Percentiles rank a stretch among this genome's conserved stretches.
These are phyloP conservation scores for Neltuma alba DNA, from an alignment of 306 rosid genomes.

Conservation along the genomic window DNA sequence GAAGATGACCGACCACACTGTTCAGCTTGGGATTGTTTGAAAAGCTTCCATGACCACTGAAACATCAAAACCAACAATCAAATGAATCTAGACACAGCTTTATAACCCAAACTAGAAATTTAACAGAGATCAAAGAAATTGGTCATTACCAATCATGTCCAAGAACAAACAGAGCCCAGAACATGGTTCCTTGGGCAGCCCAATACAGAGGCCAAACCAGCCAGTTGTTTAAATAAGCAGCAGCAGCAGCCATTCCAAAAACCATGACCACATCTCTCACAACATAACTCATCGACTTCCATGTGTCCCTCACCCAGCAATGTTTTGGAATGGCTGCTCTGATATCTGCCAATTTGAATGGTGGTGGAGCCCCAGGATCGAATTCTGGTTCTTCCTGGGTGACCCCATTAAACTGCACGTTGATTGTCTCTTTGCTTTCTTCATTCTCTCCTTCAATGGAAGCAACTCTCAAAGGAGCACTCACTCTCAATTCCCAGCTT, in stretches of 20 bases:
- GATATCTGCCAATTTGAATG: conserved; percentile 75
- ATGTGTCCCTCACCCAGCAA: conserved; percentile 92
- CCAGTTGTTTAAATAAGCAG: conserved; percentile 79
- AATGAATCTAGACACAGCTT: conserved; percentile 19
- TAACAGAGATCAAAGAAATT: conserved; percentile 20
- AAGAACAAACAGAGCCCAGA: conserved; percentile 99
- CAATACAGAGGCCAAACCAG: conserved; percentile 96
- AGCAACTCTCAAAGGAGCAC: conserved; percentile 62
- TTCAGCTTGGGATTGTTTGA: conserved; percentile 79
- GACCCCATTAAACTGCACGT: conserved; percentile 34
- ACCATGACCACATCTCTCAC: conserved; percentile 82
- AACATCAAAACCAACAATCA: conserved; percentile 38
- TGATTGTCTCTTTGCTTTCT: conserved; percentile 35
- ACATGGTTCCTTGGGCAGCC: conserved; percentile 99
- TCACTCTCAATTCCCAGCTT: conserved; percentile 76
- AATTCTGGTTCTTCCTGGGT: conserved; percentile 45
- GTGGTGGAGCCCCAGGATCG: conserved; percentile 79
- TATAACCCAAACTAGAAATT: conserved; percentile 14
- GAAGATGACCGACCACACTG: conserved; percentile 86
- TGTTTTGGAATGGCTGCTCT: conserved; percentile 93
- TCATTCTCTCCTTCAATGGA: conserved; percentile 52
- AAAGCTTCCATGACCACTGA: conserved; percentile 99
- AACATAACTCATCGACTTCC: conserved; percentile 94
- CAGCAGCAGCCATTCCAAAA: conserved; percentile 77
- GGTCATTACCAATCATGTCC: conserved; percentile 89